phyloP scores from a whole-genome alignment of 2,329 filamentous ascomycete species.

The Scedosporium minutisporum region DNA sequence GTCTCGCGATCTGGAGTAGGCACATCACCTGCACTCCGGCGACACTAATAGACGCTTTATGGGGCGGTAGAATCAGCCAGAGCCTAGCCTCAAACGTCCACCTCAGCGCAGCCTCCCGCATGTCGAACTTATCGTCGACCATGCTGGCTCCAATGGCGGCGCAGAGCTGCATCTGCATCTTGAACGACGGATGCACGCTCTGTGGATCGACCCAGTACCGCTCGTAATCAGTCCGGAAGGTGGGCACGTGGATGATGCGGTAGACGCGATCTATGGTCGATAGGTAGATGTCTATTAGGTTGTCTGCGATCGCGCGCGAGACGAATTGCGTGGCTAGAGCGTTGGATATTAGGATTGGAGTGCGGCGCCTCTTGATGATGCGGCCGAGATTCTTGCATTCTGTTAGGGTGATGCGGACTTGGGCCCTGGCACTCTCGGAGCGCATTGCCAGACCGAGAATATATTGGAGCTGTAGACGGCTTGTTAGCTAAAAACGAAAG shows the following conservation, averaged over 20 bases:
- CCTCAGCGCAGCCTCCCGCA: constrained; percentile 36
- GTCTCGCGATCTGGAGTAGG: constrained; percentile 32
- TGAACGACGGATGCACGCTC: constrained; percentile 28
- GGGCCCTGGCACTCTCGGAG: not conserved
- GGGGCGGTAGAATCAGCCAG: constrained; percentile 42
- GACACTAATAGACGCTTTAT: constrained; percentile 40
- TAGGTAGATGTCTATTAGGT: constrained; percentile 39
- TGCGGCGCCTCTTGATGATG: constrained; percentile 40
- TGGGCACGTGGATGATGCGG: constrained; percentile 41
- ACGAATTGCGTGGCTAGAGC: constrained; percentile 29
- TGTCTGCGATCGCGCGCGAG: constrained; percentile 30
- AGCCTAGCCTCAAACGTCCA: constrained; percentile 50
- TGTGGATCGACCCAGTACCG: constrained; percentile 31
- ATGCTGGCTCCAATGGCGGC: constrained; percentile 45
- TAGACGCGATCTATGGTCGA: constrained; percentile 35
- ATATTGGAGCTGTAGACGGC: not conserved
- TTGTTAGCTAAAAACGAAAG: not conserved
- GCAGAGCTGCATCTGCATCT: constrained; percentile 48
- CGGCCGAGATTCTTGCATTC: constrained; percentile 43
- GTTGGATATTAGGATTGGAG: constrained; percentile 33
- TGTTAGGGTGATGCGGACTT: not conserved
- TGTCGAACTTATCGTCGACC: constrained; percentile 39
- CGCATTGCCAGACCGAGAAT: not conserved
- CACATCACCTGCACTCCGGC: constrained; percentile 39
- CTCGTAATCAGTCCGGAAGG: constrained; percentile 38